Percentiles rank a stretch among this genome's conserved stretches.
Conservation (phyloP, 2,329 filamentous ascomycete genomes). For the Colletotrichum viniferum region DNA sequence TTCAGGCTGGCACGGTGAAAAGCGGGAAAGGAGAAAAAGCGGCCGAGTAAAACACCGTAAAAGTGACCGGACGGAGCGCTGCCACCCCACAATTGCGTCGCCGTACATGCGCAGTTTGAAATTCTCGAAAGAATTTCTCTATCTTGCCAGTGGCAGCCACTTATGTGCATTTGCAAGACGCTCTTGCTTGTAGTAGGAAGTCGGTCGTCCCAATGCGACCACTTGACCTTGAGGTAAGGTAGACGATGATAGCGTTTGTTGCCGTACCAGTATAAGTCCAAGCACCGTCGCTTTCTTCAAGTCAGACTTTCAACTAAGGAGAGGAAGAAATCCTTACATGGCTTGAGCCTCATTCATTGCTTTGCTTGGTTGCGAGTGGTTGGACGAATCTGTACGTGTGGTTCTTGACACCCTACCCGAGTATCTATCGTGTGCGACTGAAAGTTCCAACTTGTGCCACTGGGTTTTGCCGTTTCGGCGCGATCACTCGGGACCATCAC, state of each 20-base stretch:
- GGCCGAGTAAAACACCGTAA: constrained; percentile 18
- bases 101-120: background rate
- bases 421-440: background rate
- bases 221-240: background rate
- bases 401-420: background rate
- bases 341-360: background rate
- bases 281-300: background rate
- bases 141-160: background rate
- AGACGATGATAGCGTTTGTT: background rate
- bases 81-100: background rate
- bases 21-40: constrained; percentile 1
- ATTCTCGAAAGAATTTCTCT: background rate
- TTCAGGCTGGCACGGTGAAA: background rate
- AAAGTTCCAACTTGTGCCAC: background rate
- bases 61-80: constrained; percentile 1
- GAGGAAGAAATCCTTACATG: background rate
- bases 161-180: background rate
- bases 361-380: background rate
- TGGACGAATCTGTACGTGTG: background rate
- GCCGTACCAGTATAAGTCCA: background rate
- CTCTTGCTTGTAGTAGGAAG: background rate
- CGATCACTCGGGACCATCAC: background rate
- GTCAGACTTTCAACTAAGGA: background rate
- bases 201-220: background rate
- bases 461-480: background rate